Evolutionary conservation across 2,329 filamentous ascomycete species (phyloP).

Genomic region (Colletotrichum sp.): DNA sequence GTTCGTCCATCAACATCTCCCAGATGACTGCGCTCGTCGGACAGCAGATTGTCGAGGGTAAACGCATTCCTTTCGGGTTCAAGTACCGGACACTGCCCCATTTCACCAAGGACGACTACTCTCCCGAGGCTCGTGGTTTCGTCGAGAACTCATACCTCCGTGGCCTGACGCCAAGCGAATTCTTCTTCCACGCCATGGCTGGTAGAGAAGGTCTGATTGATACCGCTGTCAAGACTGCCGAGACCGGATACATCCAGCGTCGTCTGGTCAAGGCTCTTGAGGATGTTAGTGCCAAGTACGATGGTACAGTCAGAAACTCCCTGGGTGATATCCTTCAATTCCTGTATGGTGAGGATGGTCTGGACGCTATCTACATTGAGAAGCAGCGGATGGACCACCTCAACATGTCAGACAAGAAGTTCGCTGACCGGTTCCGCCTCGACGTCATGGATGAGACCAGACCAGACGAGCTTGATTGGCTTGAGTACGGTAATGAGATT

Average conservation of each 20-base stretch:
- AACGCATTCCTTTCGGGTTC: slow-evolving; percentile 98
- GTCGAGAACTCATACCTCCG: slow-evolving; percentile 98
- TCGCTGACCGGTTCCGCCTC: slow-evolving; percentile 82
- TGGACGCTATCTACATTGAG: slow-evolving; percentile 93
- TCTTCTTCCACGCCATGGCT: slow-evolving; percentile 99
- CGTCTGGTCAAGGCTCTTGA: slow-evolving; percentile 97
- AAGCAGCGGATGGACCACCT: slow-evolving; percentile 90
- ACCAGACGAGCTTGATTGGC: slow-evolving; percentile 66
- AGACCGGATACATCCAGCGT: slow-evolving; percentile 98
- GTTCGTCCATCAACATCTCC: slow-evolving; percentile 98
- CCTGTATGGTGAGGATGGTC: slow-evolving; percentile 94
- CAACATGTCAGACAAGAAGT: slow-evolving; percentile 76
- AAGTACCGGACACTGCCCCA: slow-evolving; percentile 97
- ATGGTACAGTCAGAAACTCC: slow-evolving; percentile 96
- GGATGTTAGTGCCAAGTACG: slow-evolving; percentile 97
- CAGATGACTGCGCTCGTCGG: slow-evolving; percentile 99
- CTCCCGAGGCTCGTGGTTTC: slow-evolving; percentile 93
- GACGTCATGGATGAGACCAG: slow-evolving; percentile 77
- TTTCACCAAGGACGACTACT: slow-evolving; percentile 99
- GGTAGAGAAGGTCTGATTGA: slow-evolving; percentile 99
- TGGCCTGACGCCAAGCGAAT: slow-evolving; percentile 92
- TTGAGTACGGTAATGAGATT: slow-evolving; percentile 88
- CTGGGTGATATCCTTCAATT: slow-evolving; percentile 97
- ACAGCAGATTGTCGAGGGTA: slow-evolving; percentile 97
- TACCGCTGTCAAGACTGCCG: slow-evolving; percentile 98